Percentiles rank a stretch among this genome's conserved stretches.
Conservation (phyloP, 2,329 filamentous ascomycete species). For the Calonectria crousiana region DNA sequence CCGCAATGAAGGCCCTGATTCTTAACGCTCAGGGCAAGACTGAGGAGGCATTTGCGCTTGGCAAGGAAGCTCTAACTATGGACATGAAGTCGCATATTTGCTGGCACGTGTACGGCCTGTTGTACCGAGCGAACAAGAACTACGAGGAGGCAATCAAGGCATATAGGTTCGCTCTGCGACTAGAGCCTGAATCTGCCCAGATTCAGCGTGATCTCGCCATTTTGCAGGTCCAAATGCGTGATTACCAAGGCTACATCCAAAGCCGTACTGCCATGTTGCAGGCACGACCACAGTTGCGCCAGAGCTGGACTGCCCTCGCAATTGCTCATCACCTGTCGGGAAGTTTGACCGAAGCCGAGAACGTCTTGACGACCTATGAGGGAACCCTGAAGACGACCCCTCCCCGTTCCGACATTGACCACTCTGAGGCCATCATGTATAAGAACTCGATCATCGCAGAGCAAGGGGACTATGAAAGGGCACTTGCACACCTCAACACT, state of each 20-base stretch:
- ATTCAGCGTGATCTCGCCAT: conserved; percentile 95
- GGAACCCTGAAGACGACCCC: conserved; percentile 89
- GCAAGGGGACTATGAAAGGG: conserved; percentile 83
- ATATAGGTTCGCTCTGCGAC: conserved; percentile 92
- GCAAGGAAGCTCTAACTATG: conserved; percentile 90
- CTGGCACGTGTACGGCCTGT: conserved; percentile 98
- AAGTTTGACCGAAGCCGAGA: conserved; percentile 87
- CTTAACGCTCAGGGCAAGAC: conserved; percentile 92
- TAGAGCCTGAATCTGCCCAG: conserved; percentile 94
- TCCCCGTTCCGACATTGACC: conserved; percentile 84
- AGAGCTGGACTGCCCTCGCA: conserved; percentile 98
- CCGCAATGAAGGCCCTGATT: conserved; percentile 99
- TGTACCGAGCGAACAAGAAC: conserved; percentile 95
- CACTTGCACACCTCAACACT: conserved; percentile 86
- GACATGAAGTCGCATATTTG: conserved; percentile 99
- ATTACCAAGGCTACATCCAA: conserved; percentile 93
- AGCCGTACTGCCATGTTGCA: conserved; percentile 91
- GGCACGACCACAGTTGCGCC: conserved; percentile 81
- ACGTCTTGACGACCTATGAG: conserved; percentile 91
- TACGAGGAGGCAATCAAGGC: conserved; percentile 99
- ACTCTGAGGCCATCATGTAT: conserved; percentile 94
- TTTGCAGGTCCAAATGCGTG: conserved; percentile 95
- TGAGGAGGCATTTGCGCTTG: conserved; percentile 93
- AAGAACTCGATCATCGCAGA: conserved; percentile 96
- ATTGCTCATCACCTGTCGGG: conserved; percentile 94